Evolutionary conservation across 306 rosid species (phyloP), one percentile per base, ranked within the genome.

Genomic region (Amphicarpaea edgeworthii): DNA sequence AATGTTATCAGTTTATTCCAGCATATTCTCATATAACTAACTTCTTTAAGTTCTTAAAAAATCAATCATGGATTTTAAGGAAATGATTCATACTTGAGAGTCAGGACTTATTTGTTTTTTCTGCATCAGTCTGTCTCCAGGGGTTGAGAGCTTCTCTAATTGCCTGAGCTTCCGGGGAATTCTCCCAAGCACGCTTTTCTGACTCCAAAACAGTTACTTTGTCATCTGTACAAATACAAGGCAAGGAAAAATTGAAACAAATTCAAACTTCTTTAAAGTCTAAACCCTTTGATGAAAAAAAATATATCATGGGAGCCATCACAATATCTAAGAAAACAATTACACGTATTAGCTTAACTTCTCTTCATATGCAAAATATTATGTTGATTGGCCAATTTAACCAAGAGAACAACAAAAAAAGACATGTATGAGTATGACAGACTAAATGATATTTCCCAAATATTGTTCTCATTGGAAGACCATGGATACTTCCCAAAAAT

Each of bases 201-300:
- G 96, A 83, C 83, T 94, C 97, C 78, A 94, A 68, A 78, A 87
- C 90, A 17, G 97, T 90, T 82, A 94, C 98, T 81, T 94, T 90
- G 76, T 90, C 98, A 84, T 94, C 98, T 91, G 83, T 65, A 83
- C 16, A 37, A 32, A 81, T 68, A 83, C 12, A 45, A 32, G n/a
- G 72, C 49, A 34, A 70, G 57, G 19, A 24, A 69, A 68, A 83
- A 42, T 12, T 64, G 70, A 60, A 68, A 61, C 32, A 54, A 46
- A 19, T 26, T 81, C 66, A 77, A 60, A 1, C 2, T 28, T 61
- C n/a, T 63, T 28, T 14, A 3, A 28, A 30, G 21, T 59, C 41
- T 10, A 72, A 73, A 67, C 58, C 65, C n/a, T 60, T 59, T 41
- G 37, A 30, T 21, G 41, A 53, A 71, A 49, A 34, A 23, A 15